Conservation (phyloP, 2,329 filamentous ascomycete species). For the Periconia macrospinosa region DNA sequence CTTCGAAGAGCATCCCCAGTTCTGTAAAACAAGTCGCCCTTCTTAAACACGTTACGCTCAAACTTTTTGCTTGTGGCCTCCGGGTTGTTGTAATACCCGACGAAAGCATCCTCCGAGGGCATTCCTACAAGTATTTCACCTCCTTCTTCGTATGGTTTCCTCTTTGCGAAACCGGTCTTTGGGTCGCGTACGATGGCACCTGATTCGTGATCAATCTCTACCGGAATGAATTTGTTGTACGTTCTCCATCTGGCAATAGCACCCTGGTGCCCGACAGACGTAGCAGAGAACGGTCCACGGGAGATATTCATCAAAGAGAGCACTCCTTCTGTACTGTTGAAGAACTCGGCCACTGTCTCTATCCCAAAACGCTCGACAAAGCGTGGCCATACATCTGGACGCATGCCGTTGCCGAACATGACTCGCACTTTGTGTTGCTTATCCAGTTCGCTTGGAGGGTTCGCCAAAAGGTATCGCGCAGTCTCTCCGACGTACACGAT, state of each 20-base stretch:
- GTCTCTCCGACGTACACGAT: constrained; percentile 82
- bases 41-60: constrained; percentile 49
- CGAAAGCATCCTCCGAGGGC: constrained; percentile 60
- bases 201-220: constrained; percentile 68
- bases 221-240: constrained; percentile 63
- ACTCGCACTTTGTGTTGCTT: constrained; percentile 59
- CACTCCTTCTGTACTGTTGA: constrained; percentile 75
- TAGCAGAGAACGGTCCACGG: constrained; percentile 62
- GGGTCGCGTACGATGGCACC: constrained; percentile 68
- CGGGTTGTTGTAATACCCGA: constrained; percentile 70
- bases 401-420: constrained; percentile 69
- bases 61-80: constrained; percentile 64
- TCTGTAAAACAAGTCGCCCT: constrained; percentile 53
- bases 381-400: constrained; percentile 68
- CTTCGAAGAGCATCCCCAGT: constrained; percentile 52
- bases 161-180: constrained; percentile 67
- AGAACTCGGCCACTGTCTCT: constrained; percentile 69
- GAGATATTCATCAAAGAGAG: constrained; percentile 64
- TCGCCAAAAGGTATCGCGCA: constrained; percentile 71
- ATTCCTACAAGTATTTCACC: constrained; percentile 75
- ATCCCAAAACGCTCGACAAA: constrained; percentile 68
- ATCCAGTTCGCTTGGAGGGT: constrained; percentile 65
- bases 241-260: constrained; percentile 57
- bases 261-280: constrained; percentile 73
- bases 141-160: constrained; percentile 66